Conservation (phyloP, 768 basidiomycete species). For the Termitomyces sp. region DNA sequence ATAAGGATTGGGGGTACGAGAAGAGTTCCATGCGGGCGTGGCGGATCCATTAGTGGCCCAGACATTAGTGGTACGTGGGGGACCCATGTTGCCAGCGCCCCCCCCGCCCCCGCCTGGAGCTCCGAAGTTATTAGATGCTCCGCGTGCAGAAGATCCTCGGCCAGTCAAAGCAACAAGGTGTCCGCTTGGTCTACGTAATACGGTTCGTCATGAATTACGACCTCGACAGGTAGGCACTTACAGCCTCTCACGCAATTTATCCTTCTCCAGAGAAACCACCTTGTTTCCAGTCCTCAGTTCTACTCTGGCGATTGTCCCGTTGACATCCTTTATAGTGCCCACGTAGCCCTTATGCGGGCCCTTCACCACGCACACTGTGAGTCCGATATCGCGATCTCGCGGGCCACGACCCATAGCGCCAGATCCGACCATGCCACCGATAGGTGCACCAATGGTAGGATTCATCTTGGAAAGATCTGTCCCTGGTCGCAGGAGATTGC, state of each 20-base stretch:
- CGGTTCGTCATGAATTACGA: neutral
- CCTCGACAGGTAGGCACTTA: constrained; percentile 32
- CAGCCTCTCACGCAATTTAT: constrained; percentile 70
- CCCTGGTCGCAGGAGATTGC: constrained; percentile 59
- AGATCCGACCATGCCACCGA: constrained; percentile 78
- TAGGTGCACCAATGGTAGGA: constrained; percentile 61
- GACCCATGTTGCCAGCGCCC: constrained; percentile 7
- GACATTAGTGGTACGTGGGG: constrained; percentile 29
- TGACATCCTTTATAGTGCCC: constrained; percentile 93
- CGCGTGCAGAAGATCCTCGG: constrained; percentile 10
- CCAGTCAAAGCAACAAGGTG: constrained; percentile 47
- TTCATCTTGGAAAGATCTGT: constrained; percentile 92
- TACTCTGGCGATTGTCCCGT: constrained; percentile 81
- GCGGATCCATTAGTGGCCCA: constrained; percentile 26
- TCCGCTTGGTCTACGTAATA: constrained; percentile 49
- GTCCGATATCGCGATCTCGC: constrained; percentile 79
- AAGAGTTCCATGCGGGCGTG: constrained; percentile 22
- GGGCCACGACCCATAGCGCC: constrained; percentile 77
- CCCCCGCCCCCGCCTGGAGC: constrained; percentile 14
- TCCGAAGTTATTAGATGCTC: constrained; percentile 6
- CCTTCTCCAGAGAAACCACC: constrained; percentile 81
- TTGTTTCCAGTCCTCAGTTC: constrained; percentile 90
- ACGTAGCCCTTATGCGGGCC: constrained; percentile 89
- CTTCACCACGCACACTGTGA: constrained; percentile 73
- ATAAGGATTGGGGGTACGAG: constrained; percentile 72